These are phyloP conservation scores for Halenospora varia DNA, from an alignment of 495 filamentous ascomycete species.

Conservation along the genomic window DNA sequence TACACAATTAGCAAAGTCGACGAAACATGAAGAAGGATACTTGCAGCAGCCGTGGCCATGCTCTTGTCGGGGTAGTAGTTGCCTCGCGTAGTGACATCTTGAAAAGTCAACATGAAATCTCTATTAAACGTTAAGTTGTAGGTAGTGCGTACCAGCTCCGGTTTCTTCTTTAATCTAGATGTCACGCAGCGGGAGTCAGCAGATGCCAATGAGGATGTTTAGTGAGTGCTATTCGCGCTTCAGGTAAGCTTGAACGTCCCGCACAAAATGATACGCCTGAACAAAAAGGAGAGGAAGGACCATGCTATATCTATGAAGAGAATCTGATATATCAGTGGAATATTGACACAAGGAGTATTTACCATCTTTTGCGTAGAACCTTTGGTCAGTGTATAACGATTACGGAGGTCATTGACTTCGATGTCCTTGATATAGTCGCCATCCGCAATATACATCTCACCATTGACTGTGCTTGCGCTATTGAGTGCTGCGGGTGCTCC, in stretches of 20 bases:
- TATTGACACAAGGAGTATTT: slow-evolving; percentile 66
- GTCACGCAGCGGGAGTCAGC: slow-evolving; percentile 91
- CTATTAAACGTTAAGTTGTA: slow-evolving; percentile 46
- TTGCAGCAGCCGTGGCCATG: slow-evolving; percentile 89
- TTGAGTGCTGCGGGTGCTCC: slow-evolving; percentile 32
- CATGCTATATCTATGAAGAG: slow-evolving; percentile 35
- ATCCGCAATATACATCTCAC: slow-evolving; percentile 89
- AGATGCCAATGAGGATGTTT: slow-evolving; percentile 82
- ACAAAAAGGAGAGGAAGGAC: slow-evolving; percentile 21
- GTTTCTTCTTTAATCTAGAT: slow-evolving; percentile 99
- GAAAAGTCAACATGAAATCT: slow-evolving; percentile 44
- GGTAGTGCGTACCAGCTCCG: slow-evolving; percentile 94
- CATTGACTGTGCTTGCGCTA: slow-evolving; percentile 59
- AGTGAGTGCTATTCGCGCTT: slow-evolving; percentile 65
- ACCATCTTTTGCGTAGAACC: slow-evolving; percentile 99
- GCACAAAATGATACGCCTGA: slow-evolving; percentile 42
- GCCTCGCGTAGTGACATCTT: slow-evolving; percentile 99
- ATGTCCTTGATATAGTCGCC: slow-evolving; percentile 98
- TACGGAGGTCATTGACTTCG: slow-evolving; percentile 96
- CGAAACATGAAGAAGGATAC: slow-evolving; percentile 28
- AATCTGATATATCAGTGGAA: slow-evolving; percentile 77
- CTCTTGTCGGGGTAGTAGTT: slow-evolving; percentile 95
- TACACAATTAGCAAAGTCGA: neutral
- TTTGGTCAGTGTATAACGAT: slow-evolving; percentile 96
- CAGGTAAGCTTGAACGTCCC: slow-evolving; percentile 80